These are phyloP conservation scores for Ilex paraguariensis DNA, from an alignment of 305 asterid species.

Conservation along the genomic window DNA sequence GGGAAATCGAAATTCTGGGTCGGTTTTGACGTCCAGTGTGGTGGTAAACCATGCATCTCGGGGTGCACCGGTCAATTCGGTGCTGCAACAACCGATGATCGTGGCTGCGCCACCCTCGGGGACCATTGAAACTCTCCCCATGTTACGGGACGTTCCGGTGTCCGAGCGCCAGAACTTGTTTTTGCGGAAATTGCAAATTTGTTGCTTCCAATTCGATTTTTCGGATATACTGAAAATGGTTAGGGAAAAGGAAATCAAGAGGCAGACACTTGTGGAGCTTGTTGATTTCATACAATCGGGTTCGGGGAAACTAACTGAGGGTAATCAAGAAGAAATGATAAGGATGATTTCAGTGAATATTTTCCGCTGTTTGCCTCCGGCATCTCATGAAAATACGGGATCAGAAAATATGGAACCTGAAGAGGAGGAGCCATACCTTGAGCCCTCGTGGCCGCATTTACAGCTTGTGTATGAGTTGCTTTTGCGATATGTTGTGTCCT, in stretches of 20 bases:
- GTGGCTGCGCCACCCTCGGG: constrained; percentile 3
- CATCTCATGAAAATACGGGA: constrained; percentile 21
- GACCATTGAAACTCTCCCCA: constrained; percentile 18
- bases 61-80: constrained; percentile 7
- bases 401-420: constrained; percentile 21
- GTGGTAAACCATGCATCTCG: constrained; percentile 24
- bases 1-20: constrained; percentile 6
- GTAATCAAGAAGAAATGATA: constrained; percentile 23
- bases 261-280: constrained; percentile 22
- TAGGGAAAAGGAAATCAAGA: constrained; percentile 23
- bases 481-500: constrained; percentile 20
- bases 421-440: constrained; percentile 26
- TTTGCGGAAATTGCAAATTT: constrained; percentile 14
- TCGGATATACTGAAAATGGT: constrained; percentile 17
- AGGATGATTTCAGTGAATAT: constrained; percentile 20
- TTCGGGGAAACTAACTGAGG: constrained; percentile 17
- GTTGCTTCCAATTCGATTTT: constrained; percentile 24
- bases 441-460: constrained; percentile 27
- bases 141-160: constrained; percentile 24
- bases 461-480: constrained; percentile 28
- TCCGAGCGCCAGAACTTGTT: constrained; percentile 23
- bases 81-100: not conserved
- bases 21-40: constrained; percentile 19
- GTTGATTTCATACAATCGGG: constrained; percentile 23
- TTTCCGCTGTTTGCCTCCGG: constrained; percentile 26